Evolutionary conservation across 75 land plant genomes (phyloP).

Genomic region (Isoetes taiwanensis): DNA sequence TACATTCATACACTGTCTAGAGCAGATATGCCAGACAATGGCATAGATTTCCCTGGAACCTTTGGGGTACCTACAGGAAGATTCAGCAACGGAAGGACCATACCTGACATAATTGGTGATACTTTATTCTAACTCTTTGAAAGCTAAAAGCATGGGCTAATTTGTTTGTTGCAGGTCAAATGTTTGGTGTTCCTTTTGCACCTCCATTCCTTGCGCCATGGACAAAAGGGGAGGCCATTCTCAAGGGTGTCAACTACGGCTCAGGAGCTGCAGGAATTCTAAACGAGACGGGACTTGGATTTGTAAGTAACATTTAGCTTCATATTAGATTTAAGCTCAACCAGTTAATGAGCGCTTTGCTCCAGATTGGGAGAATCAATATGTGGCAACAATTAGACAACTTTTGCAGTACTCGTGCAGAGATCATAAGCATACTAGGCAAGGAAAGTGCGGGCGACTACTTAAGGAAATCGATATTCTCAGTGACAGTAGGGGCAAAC

Average conservation of each 20-base stretch:
- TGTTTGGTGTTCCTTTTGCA: conserved; percentile 6
- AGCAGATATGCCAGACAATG: conserved; percentile 34
- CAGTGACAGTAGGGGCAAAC: conserved; percentile 71
- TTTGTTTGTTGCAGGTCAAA: not conserved
- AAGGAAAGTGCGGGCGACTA: conserved; percentile 31
- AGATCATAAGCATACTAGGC: conserved; percentile 52
- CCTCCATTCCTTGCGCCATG: conserved; percentile 72
- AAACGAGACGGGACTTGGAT: conserved; percentile 44
- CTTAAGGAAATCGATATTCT: conserved; percentile 47
- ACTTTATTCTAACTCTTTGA: too few species aligned
- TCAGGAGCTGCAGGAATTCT: conserved; percentile 81
- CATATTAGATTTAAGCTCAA: too few species aligned
- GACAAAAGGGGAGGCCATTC: conserved; percentile 28
- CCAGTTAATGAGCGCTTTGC: too few species aligned
- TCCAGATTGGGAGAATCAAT: conserved; percentile 53
- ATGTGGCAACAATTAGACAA: conserved; percentile 56
- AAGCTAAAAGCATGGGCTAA: too few species aligned
- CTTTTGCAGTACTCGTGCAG: conserved; percentile 47
- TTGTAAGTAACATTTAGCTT: conserved; percentile 33
- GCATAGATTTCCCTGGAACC: conserved; percentile 27
- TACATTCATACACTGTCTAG: conserved; percentile 12
- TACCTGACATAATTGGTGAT: conserved; percentile 30
- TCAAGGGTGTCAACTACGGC: conserved; percentile 72
- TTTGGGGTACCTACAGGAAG: conserved; percentile 28
- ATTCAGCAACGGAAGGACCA: conserved; percentile 28